A percentile compares a stretch with the other conserved stretches of the same genome.
Conservation (phyloP, 495 filamentous ascomycete species). For the Talaromyces nanjingensis region DNA sequence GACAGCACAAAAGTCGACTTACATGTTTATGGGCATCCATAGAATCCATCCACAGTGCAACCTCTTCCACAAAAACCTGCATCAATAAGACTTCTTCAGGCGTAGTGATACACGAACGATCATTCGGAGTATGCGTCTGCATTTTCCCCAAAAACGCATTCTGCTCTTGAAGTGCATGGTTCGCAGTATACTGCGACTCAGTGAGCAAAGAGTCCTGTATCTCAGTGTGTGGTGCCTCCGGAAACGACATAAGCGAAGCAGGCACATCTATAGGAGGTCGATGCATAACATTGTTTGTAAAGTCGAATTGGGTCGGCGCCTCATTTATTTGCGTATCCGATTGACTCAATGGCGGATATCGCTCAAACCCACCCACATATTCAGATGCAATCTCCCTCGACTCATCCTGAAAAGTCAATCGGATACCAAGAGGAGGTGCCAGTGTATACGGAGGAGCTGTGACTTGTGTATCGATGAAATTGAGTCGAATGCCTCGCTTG, state of each 20-base stretch:
- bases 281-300: slow-evolving; percentile 20
- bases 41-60: slow-evolving; percentile 91
- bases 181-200: slow-evolving; percentile 23
- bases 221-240: slow-evolving; percentile 23
- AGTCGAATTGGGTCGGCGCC: slow-evolving; percentile 32
- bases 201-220: slow-evolving; percentile 19
- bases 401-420: slow-evolving; percentile 78
- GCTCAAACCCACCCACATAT: slow-evolving; percentile 73
- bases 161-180: slow-evolving; percentile 23
- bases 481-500: slow-evolving; percentile 79
- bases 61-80: slow-evolving; percentile 86
- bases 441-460: slow-evolving; percentile 59
- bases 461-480: slow-evolving; percentile 83
- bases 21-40: slow-evolving; percentile 82
- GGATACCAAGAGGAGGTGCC: slow-evolving; percentile 57
- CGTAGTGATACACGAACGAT: slow-evolving; percentile 53
- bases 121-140: slow-evolving; percentile 13
- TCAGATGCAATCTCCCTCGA: slow-evolving; percentile 87
- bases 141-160: slow-evolving; percentile 18
- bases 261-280: slow-evolving; percentile 39
- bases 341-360: slow-evolving; percentile 55
- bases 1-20: slow-evolving; percentile 17
- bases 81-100: slow-evolving; percentile 77
- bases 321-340: slow-evolving; percentile 25
- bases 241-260: slow-evolving; percentile 26